phyloP scores from a whole-genome alignment of 2,329 filamentous ascomycete species.

The Paraphaeosphaeria minitans region DNA sequence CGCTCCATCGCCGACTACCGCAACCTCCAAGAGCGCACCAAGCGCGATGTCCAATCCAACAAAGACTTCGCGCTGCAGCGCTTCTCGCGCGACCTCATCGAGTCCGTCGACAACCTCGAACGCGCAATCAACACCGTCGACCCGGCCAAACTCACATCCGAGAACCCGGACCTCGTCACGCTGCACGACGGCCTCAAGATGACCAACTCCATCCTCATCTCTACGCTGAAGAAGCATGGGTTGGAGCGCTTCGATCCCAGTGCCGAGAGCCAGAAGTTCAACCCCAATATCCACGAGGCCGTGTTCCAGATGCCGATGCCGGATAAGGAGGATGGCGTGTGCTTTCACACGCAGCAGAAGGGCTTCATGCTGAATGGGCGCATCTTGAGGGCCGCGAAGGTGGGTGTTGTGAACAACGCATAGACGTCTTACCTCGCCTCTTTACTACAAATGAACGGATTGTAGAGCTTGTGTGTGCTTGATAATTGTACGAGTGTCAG shows the following conservation, averaged over 20 bases:
- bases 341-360: constrained; percentile 94
- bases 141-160: constrained; percentile 68
- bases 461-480: background rate
- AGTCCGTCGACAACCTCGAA: constrained; percentile 96
- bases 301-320: constrained; percentile 90
- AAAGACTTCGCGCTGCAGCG: constrained; percentile 92
- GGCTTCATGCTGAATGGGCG: constrained; percentile 93
- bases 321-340: constrained; percentile 86
- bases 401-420: constrained; percentile 89
- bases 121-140: constrained; percentile 84
- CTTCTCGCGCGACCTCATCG: constrained; percentile 93
- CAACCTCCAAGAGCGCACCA: constrained; percentile 94
- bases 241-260: constrained; percentile 84
- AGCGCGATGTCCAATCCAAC: constrained; percentile 84
- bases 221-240: constrained; percentile 90
- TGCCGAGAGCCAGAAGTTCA: constrained; percentile 78
- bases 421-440: constrained; percentile 28
- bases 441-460: background rate
- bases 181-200: constrained; percentile 92
- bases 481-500: constrained; percentile 28
- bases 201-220: constrained; percentile 88
- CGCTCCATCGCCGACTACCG: constrained; percentile 95
- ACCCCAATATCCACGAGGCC: constrained; percentile 95
- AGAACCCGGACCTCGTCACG: constrained; percentile 74
- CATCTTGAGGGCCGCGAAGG: constrained; percentile 88